Evolutionary conservation across 2,329 filamentous ascomycete species (phyloP).

Genomic region (Cordyceps tenuipes): DNA sequence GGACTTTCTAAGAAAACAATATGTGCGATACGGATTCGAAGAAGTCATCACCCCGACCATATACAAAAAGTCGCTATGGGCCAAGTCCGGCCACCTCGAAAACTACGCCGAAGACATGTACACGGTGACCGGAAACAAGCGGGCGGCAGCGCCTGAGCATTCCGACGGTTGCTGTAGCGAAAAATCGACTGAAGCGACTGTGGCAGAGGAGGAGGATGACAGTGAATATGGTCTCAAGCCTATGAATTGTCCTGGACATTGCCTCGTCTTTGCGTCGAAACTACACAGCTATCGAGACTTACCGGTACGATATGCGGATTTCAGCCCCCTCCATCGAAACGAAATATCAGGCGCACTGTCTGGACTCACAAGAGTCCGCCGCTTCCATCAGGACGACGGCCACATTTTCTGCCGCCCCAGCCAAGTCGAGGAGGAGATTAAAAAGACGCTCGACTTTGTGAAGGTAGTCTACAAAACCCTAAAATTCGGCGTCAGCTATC

Average conservation of each 20-base stretch:
- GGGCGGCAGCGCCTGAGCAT: not conserved
- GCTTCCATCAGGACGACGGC: constrained; percentile 86
- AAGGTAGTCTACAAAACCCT: constrained; percentile 63
- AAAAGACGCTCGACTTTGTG: constrained; percentile 65
- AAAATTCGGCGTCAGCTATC: constrained; percentile 58
- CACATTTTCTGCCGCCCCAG: constrained; percentile 80
- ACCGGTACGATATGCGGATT: constrained; percentile 78
- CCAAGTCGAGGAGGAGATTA: constrained; percentile 69
- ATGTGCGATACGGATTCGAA: constrained; percentile 75
- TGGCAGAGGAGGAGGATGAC: constrained; percentile 45
- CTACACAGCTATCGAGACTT: constrained; percentile 70
- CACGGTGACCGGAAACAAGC: constrained; percentile 54
- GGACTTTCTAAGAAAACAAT: constrained; percentile 74
- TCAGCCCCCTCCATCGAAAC: constrained; percentile 79
- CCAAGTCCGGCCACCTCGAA: constrained; percentile 76
- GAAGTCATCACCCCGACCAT: constrained; percentile 87
- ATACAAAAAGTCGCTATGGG: constrained; percentile 83
- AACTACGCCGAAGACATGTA: constrained; percentile 94
- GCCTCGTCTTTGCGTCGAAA: constrained; percentile 69
- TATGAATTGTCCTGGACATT: constrained; percentile 91
- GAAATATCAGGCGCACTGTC: constrained; percentile 75
- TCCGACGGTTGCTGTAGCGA: constrained; percentile 4
- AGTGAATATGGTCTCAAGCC: constrained; percentile 79
- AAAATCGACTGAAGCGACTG: constrained; percentile 12
- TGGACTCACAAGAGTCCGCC: constrained; percentile 72